Evolutionary conservation across 371 early-diverging fungal genomes (phyloP).

Genomic region (Gilbertella persicaria): DNA sequence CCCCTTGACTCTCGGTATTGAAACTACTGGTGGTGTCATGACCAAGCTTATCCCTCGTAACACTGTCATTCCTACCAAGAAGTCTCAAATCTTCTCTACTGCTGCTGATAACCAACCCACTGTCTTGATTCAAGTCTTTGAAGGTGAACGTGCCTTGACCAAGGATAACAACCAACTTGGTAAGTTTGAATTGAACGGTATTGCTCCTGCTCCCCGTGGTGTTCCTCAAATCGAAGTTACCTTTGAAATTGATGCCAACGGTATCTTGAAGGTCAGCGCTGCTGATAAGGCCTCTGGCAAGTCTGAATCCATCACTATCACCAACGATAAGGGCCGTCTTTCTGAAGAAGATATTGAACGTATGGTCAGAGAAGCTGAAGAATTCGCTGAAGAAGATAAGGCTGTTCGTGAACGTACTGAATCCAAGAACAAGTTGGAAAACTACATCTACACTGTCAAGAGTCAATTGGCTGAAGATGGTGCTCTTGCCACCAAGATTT

Average conservation of each 20-base stretch:
- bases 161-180: constrained; percentile 98
- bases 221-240: constrained; percentile 91
- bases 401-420: constrained; percentile 84
- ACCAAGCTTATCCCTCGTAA: constrained; percentile 95
- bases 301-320: constrained; percentile 92
- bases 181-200: constrained; percentile 89
- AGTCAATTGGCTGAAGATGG: constrained; percentile 74
- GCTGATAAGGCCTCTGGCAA: constrained; percentile 95
- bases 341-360: constrained; percentile 94
- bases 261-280: constrained; percentile 97
- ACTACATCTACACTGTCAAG: constrained; percentile 84
- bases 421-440: constrained; percentile 82
- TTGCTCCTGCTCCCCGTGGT: constrained; percentile 89
- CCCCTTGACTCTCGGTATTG: constrained; percentile 97
- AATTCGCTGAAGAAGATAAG: constrained; percentile 87
- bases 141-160: constrained; percentile 97
- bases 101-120: constrained; percentile 98
- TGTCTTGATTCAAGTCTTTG: constrained; percentile 96
- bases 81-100: constrained; percentile 98
- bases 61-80: constrained; percentile 98
- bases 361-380: constrained; percentile 94
- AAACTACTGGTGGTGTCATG: constrained; percentile 96
- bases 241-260: constrained; percentile 98
- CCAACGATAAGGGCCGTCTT: constrained; percentile 95
- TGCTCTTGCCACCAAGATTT: constrained; percentile 69